These are phyloP conservation scores for Volvariella surrecta DNA, from an alignment of 1,284 basidiomycete genomes.

Conservation along the genomic window DNA sequence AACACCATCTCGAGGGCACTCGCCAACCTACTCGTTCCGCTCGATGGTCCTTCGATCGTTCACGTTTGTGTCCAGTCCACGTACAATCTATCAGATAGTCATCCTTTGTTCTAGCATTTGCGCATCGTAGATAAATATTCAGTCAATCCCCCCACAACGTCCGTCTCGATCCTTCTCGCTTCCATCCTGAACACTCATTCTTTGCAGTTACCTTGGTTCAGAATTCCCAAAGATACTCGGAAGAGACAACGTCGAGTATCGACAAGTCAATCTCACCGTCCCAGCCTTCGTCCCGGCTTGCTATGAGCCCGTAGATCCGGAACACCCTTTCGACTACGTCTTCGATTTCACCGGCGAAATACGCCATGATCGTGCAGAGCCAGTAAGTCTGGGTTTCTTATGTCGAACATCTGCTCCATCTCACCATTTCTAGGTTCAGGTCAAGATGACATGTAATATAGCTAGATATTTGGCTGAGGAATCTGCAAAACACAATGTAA, in stretches of 20 bases:
- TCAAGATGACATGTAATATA: slow-evolving; percentile 69
- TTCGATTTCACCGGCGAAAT: slow-evolving; percentile 82
- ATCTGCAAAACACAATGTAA: slow-evolving; percentile 56
- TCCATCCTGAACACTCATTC: background rate
- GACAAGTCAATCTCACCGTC: slow-evolving; percentile 74
- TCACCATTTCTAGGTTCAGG: slow-evolving; percentile 49
- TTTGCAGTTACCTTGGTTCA: slow-evolving; percentile 65
- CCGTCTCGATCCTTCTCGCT: slow-evolving; percentile 20
- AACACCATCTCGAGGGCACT: slow-evolving; percentile 69
- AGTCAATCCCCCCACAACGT: slow-evolving; percentile 82
- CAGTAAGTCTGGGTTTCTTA: slow-evolving; percentile 31
- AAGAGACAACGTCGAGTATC: slow-evolving; percentile 70
- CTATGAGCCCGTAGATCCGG: slow-evolving; percentile 64
- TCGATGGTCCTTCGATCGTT: slow-evolving; percentile 59
- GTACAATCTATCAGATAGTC: background rate
- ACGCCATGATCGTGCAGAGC: slow-evolving; percentile 68
- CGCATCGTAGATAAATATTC: slow-evolving; percentile 84
- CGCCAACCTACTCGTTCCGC: slow-evolving; percentile 52
- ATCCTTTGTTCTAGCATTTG: slow-evolving; percentile 40
- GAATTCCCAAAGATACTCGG: slow-evolving; percentile 65
- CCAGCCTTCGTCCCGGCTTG: slow-evolving; percentile 55
- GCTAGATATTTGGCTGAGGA: slow-evolving; percentile 63
- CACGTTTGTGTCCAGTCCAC: slow-evolving; percentile 47
- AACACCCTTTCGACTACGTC: slow-evolving; percentile 60
- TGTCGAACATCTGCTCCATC: slow-evolving; percentile 8